These are phyloP conservation scores for Penicillium pulvis DNA, from an alignment of 495 filamentous ascomycete species.

Conservation along the genomic window DNA sequence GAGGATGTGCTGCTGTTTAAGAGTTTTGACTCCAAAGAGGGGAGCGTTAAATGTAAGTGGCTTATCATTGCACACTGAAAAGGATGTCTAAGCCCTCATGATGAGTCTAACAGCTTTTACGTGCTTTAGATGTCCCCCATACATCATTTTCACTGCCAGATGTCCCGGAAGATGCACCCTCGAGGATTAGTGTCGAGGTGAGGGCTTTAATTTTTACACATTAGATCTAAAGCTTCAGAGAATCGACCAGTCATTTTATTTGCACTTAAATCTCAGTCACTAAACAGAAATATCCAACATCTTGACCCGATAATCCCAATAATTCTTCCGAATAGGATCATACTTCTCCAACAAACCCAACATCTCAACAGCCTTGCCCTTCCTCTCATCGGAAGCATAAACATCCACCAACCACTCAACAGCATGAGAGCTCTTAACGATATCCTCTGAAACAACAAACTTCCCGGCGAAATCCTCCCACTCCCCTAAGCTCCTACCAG, in stretches of 20 bases:
- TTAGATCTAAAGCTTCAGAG: background rate
- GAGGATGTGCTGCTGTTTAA: constrained; percentile 38
- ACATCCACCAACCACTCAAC: constrained; percentile 87
- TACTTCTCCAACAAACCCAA: constrained; percentile 78
- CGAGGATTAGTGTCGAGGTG: constrained; percentile 22
- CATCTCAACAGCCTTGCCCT: constrained; percentile 48
- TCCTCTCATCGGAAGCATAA: constrained; percentile 61
- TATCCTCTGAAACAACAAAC: constrained; percentile 58
- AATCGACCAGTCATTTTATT: background rate
- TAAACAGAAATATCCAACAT: background rate
- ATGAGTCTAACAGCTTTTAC: constrained; percentile 1
- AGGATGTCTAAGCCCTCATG: background rate
- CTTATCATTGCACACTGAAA: background rate
- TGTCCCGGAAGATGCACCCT: background rate
- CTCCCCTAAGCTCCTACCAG: constrained; percentile 54
- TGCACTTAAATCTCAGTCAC: background rate
- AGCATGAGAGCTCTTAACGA: constrained; percentile 76
- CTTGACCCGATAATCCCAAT: constrained; percentile 80
- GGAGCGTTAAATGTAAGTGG: constrained; percentile 13
- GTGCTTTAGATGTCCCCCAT: constrained; percentile 19
- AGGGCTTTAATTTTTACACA: constrained; percentile 24
- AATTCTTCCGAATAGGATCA: constrained; percentile 87
- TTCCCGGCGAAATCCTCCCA: constrained; percentile 65
- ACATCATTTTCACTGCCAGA: constrained; percentile 16
- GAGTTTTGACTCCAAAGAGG: constrained; percentile 29